Evolutionary conservation across 1,284 basidiomycete genomes (phyloP), one percentile per base, ranked within the genome.

Genomic region (Boletus holoroseus): DNA sequence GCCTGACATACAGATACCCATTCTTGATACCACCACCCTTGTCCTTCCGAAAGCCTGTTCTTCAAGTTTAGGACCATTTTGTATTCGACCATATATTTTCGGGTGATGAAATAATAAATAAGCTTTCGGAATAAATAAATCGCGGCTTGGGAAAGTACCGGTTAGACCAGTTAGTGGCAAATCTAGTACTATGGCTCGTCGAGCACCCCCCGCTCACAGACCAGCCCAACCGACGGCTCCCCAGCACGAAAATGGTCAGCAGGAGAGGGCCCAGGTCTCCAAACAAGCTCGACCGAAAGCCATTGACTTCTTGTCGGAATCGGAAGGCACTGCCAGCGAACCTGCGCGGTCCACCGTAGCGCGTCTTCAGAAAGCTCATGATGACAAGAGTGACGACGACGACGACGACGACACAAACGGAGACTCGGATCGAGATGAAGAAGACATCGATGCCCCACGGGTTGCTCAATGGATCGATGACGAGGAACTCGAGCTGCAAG

Each of bases 401-500:
- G 47, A 38, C 9, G 32, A 46, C 13, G 37, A 35, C 8, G 47
- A 45, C 22, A 7, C 15, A 28, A 9, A n/a, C 36, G 12, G 13
- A 13, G 44, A 38, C n/a, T 32, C 36, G 38, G 50, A 45, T 1
- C n/a, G 13, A 16, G 36, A 50, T 3, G 57, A 63, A 7, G 66
- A 71, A 15, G 62, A 76, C 47, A 62, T 69, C 1, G 78, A 81
- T 57, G 72, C 70, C 3, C 76, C 76, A 3, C 71, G 79, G 27
- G 68, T 79, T 31, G 74, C 74, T 22, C 78, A 78, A 53, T 84
- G 81, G 76, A 72, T 76, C 13, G 80, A 77, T 26, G 80, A 81
- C 35, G 75, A 78, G 12, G 75, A 76, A 44, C 55, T 65, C 43
- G 66, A 67, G 36, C 57, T 55, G 31, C 64, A 67, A 38, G 56